Percentiles rank a stretch among this genome's conserved stretches.
These are phyloP conservation scores for Chondrus crispus DNA, from an alignment of 23 red algal genomes.

Conservation along the genomic window DNA sequence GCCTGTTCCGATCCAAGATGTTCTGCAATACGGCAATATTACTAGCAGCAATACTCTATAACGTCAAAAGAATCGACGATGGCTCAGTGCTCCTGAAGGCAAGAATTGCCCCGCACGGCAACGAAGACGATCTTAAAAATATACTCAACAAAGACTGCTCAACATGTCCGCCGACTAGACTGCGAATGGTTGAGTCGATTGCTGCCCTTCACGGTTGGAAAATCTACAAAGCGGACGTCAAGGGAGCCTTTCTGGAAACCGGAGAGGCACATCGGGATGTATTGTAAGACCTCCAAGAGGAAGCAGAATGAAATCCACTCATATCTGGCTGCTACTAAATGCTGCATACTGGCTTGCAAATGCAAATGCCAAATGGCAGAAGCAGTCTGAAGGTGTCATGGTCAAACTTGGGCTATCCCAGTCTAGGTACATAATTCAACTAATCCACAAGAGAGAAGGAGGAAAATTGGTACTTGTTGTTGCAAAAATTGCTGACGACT, in stretches of 20 bases:
- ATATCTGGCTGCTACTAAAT: slow-evolving; percentile 31
- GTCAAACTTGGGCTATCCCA: slow-evolving; percentile 17
- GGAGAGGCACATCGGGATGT: slow-evolving; percentile 2
- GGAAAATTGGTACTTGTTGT: not conserved
- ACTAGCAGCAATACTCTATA: slow-evolving; percentile 17
- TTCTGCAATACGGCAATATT: slow-evolving; percentile 4
- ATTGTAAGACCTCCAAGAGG: slow-evolving; percentile 25
- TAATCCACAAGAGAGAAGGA: slow-evolving; percentile 11
- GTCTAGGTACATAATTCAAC: not conserved
- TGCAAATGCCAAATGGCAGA: slow-evolving; percentile 39
- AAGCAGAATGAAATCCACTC: slow-evolving; percentile 38
- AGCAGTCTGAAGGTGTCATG: not conserved
- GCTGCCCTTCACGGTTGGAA: slow-evolving; percentile 3
- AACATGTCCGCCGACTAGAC: slow-evolving; percentile 7
- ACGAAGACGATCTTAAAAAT: slow-evolving; percentile 21
- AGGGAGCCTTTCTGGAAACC: slow-evolving; percentile 19
- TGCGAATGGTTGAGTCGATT: slow-evolving; percentile 35
- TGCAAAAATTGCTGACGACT: slow-evolving; percentile 40
- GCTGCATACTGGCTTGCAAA: slow-evolving; percentile 30
- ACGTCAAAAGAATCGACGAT: slow-evolving; percentile 31
- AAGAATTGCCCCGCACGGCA: slow-evolving; percentile 37
- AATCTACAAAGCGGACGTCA: slow-evolving; percentile 19
- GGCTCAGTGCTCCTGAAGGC: not conserved
- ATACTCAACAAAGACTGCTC: slow-evolving; percentile 12
- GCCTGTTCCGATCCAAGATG: not conserved